Evolutionary conservation across 805 yeast species (phyloP).

Genomic region (Pichia phayaonensis): DNA sequence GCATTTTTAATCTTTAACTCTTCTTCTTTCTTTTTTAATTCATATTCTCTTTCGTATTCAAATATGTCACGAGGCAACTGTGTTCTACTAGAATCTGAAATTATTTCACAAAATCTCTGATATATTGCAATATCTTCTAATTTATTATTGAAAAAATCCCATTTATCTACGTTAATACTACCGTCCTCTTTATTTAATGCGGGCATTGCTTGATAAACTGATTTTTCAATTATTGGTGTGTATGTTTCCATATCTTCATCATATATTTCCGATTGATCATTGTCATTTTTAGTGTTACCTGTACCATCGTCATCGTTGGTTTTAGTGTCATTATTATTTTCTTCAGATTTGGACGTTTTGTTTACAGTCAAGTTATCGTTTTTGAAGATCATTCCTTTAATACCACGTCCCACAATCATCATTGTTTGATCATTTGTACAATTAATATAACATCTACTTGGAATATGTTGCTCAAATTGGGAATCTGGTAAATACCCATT

Average conservation of each 20-base stretch:
- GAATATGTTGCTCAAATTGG: constrained; percentile 33
- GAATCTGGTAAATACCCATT: constrained; percentile 32
- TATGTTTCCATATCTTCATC: constrained; percentile 18
- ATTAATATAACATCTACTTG: constrained; percentile 35
- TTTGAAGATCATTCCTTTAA: constrained; percentile 23
- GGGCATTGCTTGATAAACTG: constrained; percentile 29
- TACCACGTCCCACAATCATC: constrained; percentile 22
- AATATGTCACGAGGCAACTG: constrained; percentile 5
- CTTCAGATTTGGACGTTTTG: not conserved
- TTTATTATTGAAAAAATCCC: constrained; percentile 2
- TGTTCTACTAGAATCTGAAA: not conserved
- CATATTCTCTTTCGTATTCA: constrained; percentile 3
- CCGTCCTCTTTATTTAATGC: not conserved
- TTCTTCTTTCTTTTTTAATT: not conserved
- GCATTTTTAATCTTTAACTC: not conserved
- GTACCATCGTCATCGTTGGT: not conserved
- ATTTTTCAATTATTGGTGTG: constrained; percentile 30
- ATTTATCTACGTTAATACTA: constrained; percentile 9
- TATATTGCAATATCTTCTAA: constrained; percentile 1
- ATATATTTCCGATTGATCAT: not conserved
- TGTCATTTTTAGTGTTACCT: not conserved
- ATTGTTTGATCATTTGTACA: constrained; percentile 27
- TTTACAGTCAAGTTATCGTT: not conserved
- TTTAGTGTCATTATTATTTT: too few species aligned
- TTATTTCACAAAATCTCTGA: not conserved